Evolutionary conservation across 805 yeast species (phyloP), one percentile per base, ranked within the genome.

Genomic region (Schwanniomyces vanrijiae): DNA sequence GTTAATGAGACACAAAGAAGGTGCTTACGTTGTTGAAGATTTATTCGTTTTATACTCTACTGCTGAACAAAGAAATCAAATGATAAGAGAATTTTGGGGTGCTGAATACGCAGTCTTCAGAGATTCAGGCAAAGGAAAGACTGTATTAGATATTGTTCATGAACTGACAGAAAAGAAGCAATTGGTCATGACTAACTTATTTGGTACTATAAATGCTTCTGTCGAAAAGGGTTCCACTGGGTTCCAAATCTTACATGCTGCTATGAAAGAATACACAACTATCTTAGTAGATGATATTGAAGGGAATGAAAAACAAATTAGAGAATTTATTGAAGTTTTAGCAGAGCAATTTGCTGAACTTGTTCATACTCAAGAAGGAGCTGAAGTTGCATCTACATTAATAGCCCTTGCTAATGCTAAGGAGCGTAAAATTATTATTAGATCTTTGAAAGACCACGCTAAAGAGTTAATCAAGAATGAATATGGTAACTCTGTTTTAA

Each of bases 11-110:
- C 97, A 92, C 71, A 86, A 88, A 72, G 98, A 92, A 76, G 99
- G 97, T 69, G 98, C 98, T 11, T 90, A 92, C 60, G 98, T 92
- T 34, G 90, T 91, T 54, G 98, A 92, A 69, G 99, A 92, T 75
- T 76, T 89, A 60, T 92, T 76, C 63, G 88, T 89, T 20, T 80
- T 90, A 47, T 92, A 91, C 66, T 82, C 97, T 9, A 82, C 90
- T 20, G 79, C 86, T 25, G 88, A 84, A 52, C 98, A 92, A 69
- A 88, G 82, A 66, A 81, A 82, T 46, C 96, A 89, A 69, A 91
- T 92, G 87, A 82, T 92, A 55, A 83, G 94, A 68, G 99, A 92
- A 71, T 92, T 92, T 64, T 92, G 96, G 90, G 99, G 98, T 45
- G 81, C 96, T 10, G 96, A 90, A 69, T 92, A 86, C 65, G 97